Base-by-base conservation (phyloP, 2,329 filamentous ascomycete species). In the Neophaeococcomyces mojaviensis region DNA sequence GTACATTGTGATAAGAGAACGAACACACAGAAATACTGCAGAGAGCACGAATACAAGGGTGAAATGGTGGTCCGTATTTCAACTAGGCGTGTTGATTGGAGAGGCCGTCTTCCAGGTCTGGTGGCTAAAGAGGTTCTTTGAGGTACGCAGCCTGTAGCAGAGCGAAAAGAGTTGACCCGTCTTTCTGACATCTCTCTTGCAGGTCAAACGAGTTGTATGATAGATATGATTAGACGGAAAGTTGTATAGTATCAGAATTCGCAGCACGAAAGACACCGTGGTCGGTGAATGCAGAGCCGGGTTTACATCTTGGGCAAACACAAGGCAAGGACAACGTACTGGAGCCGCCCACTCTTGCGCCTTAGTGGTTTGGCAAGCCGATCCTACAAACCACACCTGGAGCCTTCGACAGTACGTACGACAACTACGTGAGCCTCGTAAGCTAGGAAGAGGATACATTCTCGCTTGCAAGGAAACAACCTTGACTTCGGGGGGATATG, bases 21-120 rank as follows among this genome's bases (percentile, higher is more conserved):
- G 92, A 62, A 95, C 87, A 58, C 92, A 98, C 76, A 81, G 92
- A 65, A 98, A 98, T 73, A 98, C 92, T 8, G 92, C 92, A 54
- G 92, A 98, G 74, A 96, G 89, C 77, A 98, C 92, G 61, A 98
- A 98, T 69, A 79, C 81, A 58, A 79, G 92, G 56, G 92, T 98
- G 65, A 98, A 98, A 76, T 98, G 92, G 92, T 98, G 92, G 92
- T 96, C 92, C 68, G 78, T 97, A 59, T 97, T 97, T 69, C 89
- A 98, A 69, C 81, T 98, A 55, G 78, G 81, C 47, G 82, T 97
- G 41, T 78, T 98, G 53, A 76, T 94, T 55, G 88, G 85, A 60
- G 88, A 97, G 73, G 92, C 88, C 50, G 73, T 96, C 56, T 98
- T 98, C 76, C 92, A 98, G 73, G 90, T 98, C 55, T 98, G 92